These are phyloP conservation scores for Globisporangium apiculatum DNA, from an alignment of 352 stramenopile species.

Conservation along the genomic window DNA sequence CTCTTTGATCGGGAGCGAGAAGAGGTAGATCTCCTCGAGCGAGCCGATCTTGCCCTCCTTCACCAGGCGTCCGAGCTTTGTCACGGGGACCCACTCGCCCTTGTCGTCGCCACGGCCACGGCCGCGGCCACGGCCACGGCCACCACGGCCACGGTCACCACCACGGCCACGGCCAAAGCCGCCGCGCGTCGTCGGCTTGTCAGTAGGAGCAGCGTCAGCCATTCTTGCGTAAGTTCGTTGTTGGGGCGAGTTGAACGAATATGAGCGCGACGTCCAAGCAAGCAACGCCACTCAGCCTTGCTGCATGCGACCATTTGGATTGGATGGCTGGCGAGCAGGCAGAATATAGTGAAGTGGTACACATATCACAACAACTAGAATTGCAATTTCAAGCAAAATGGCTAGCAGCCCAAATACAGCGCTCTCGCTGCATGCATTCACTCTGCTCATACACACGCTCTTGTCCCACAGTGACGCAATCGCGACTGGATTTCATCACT, in stretches of 20 bases:
- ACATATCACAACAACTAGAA: too few species aligned
- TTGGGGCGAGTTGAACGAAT: constrained; percentile 69
- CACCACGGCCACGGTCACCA: constrained; percentile 71
- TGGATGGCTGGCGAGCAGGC: too few species aligned
- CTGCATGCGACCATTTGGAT: too few species aligned
- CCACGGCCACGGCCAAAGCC: constrained; percentile 91
- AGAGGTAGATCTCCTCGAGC: constrained; percentile 99
- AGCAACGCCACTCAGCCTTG: neutral
- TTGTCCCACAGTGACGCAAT: neutral
- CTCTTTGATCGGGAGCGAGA: constrained; percentile 99
- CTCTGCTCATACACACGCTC: neutral
- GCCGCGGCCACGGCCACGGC: constrained; percentile 73
- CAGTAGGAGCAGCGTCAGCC: constrained; percentile 50
- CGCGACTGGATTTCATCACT: neutral
- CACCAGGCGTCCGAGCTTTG: constrained; percentile 99
- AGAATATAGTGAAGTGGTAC: too few species aligned
- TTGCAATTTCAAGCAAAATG: too few species aligned
- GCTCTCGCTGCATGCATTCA: neutral
- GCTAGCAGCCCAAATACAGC: neutral
- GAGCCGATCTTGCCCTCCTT: constrained; percentile 99
- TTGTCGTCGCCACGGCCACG: constrained; percentile 86
- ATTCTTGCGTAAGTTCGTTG: constrained; percentile 45
- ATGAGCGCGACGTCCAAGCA: constrained; percentile 1
- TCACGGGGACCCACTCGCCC: constrained; percentile 98
- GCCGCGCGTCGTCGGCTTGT: constrained; percentile 73